Conservation (phyloP, 768 basidiomycete genomes). For the Lactifluus piperatus region DNA sequence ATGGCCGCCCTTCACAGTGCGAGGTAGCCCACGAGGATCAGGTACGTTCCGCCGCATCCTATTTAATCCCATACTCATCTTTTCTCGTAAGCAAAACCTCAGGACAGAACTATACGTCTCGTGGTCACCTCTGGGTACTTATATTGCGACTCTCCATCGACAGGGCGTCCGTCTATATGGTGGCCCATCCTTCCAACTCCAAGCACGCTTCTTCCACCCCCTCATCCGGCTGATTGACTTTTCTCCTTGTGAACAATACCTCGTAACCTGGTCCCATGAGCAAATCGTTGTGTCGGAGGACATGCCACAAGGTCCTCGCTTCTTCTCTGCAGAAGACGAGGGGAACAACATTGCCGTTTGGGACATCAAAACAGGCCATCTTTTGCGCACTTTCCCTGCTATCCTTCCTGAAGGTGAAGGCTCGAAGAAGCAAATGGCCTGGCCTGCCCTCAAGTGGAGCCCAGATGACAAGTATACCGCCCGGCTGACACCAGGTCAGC, state of each 20-base stretch:
- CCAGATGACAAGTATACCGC: conserved; percentile 94
- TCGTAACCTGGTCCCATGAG: conserved; percentile 97
- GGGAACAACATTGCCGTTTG: conserved; percentile 97
- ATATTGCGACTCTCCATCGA: conserved; percentile 85
- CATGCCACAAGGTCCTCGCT: conserved; percentile 72
- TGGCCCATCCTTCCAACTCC: conserved; percentile 80
- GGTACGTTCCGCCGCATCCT: conserved; percentile 35
- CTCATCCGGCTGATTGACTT: conserved; percentile 94
- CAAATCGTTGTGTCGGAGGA: conserved; percentile 81
- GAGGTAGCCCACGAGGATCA: conserved; percentile 69
- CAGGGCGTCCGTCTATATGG: conserved; percentile 97
- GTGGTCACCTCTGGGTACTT: conserved; percentile 97
- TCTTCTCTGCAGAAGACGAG: conserved; percentile 89
- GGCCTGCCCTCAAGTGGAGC: conserved; percentile 97
- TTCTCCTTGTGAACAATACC: conserved; percentile 91
- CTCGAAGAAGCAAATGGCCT: conserved; percentile 76
- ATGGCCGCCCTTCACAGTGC: conserved; percentile 81
- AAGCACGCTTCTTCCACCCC: conserved; percentile 91
- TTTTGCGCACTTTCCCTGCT: conserved; percentile 85
- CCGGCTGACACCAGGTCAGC: conserved; percentile 78
- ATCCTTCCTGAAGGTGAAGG: conserved; percentile 51
- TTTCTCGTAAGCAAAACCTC: conserved; percentile 40
- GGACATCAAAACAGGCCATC: conserved; percentile 90
- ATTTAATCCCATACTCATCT: background rate
- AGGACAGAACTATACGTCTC: conserved; percentile 97